Evolutionary conservation across 805 yeast species (phyloP), one percentile per base, ranked within the genome.

Genomic region (Nakazawaea ambrosiae): DNA sequence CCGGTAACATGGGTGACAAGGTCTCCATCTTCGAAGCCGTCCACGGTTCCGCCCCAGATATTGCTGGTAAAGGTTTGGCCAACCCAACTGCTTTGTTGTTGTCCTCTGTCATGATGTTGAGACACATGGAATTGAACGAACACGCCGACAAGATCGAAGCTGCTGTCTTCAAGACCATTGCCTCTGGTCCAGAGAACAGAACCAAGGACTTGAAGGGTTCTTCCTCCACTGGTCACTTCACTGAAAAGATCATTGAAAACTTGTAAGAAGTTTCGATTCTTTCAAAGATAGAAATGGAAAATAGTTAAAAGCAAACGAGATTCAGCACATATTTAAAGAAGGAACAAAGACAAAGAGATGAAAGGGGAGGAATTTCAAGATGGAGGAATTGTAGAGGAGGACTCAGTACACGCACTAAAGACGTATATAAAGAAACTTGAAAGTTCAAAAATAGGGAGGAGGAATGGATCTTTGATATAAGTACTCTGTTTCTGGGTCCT

Each of bases 21-120:
- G 95, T 90, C 47, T 87, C 97, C 40, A 90, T 92, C 61, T 92
- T 92, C 64, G 98, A 92, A 78, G 98, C 98, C 48, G 98, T 92
- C 58, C 98, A 92, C 66, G 98, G 98, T 64, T 89, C 97, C 42
- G 98, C 98, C 47, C 98, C 98, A 53, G 98, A 92, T 65, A 92
- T 92, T 58, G 97, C 97, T 46, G 98, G 98, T 60, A 87, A 92
- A 75, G 94, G 95, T 61, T 78, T 86, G 62, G 98, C 98, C 48
- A 92, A 92, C 79, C 98, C 98, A 70, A 92, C 98, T 45, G 98
- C 98, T 41, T 68, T 92, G 60, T 73, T 92, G 62, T 75, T 92
- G 60, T 87, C 96, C 35, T 90, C 97, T 32, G 87, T 89, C 60
- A 92, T 92, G 97, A 90, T 92, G 97, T 81, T 92, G 75, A 84